Evolutionary conservation across 371 early-diverging fungal species (phyloP), one percentile per base, ranked within the genome.

Genomic region (Mortierella sp.): DNA sequence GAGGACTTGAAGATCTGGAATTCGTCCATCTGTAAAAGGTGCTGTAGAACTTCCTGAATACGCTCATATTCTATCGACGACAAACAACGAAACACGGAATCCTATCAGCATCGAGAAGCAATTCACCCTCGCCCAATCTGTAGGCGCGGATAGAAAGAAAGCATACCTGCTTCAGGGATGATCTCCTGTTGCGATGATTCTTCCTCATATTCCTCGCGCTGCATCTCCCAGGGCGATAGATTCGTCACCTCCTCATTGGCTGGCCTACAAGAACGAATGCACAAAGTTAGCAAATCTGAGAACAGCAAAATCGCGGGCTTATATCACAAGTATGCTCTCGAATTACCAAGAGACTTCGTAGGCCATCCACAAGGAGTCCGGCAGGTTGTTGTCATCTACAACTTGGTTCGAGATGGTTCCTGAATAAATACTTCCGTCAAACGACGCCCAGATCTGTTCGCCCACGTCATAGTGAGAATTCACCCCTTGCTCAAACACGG

Each of bases 221-320:
- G 76, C 50, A 89, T 65, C 66, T 88, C 89, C 91, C 90, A 90
- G 2, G 90, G 83, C 39, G 84, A 83, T 6, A 83, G 62, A n/a
- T 70, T 68, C 11, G 78, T 80, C n/a, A 56, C 64, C 14, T 81
- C 78, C 7, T 65, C 66, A 9, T 67, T 73, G 3, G 34, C 51
- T 3, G 75, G 75, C 75, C 75, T 73, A 52, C 15, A 21, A 21
- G 39, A 53, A 17, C 1, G 1, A 14, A 27, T n/a, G 19, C 27
- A n/a, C 12, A 52, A 7, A 19, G n/a, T n/a, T n/a, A n/a, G n/a
- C n/a, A n/a, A n/a, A n/a, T n/a, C n/a, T 19, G 7, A 19, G 56
- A 28, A 42, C 14, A 41, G 21, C 9, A 47, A 31, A 4, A n/a
- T 50, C 21, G 50, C 15, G 9, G 50, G 59, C n/a, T 49, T 1